These are phyloP conservation scores for Phytophthora multivora DNA, from an alignment of 352 stramenopile species.

Conservation along the genomic window DNA sequence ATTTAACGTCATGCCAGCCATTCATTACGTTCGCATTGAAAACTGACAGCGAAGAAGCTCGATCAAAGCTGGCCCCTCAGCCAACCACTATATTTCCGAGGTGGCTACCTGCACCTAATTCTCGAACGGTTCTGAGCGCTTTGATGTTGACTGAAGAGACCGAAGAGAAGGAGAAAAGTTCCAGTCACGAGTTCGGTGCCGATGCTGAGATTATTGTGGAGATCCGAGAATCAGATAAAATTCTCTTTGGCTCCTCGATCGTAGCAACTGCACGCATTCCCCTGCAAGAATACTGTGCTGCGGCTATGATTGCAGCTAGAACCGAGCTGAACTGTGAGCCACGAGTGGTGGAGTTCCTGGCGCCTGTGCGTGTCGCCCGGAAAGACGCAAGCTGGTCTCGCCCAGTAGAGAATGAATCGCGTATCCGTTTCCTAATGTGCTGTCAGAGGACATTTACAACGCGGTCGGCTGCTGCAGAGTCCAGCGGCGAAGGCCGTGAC, in stretches of 20 bases:
- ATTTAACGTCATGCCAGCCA: constrained; percentile 50
- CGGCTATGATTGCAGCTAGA: constrained; percentile 36
- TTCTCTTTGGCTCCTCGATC: constrained; percentile 75
- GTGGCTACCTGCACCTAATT: constrained; percentile 53
- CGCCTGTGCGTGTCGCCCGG: constrained; percentile 40
- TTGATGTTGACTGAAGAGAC: constrained; percentile 29
- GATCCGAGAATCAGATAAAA: constrained; percentile 69
- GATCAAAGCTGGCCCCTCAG: constrained; percentile 50
- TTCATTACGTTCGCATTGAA: constrained; percentile 57
- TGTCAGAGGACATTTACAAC: constrained; percentile 39
- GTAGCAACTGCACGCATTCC: constrained; percentile 55
- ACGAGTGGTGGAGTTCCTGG: constrained; percentile 55
- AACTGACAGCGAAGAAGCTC: constrained; percentile 31
- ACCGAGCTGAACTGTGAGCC: constrained; percentile 18
- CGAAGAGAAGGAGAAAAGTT: constrained; percentile 6
- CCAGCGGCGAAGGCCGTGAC: constrained; percentile 21
- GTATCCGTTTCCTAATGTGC: constrained; percentile 59
- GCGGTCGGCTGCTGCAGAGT: constrained; percentile 8
- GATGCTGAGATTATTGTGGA: constrained; percentile 53
- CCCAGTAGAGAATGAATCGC: constrained; percentile 25
- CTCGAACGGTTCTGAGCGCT: constrained; percentile 42
- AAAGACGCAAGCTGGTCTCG: constrained; percentile 25
- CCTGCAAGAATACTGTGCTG: constrained; percentile 51
- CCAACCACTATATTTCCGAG: constrained; percentile 60
- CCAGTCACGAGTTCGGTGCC: constrained; percentile 17